Evolutionary conservation across 805 yeast genomes (phyloP), one percentile per base, ranked within the genome.

Genomic region (Barnettozyma vustinii): DNA sequence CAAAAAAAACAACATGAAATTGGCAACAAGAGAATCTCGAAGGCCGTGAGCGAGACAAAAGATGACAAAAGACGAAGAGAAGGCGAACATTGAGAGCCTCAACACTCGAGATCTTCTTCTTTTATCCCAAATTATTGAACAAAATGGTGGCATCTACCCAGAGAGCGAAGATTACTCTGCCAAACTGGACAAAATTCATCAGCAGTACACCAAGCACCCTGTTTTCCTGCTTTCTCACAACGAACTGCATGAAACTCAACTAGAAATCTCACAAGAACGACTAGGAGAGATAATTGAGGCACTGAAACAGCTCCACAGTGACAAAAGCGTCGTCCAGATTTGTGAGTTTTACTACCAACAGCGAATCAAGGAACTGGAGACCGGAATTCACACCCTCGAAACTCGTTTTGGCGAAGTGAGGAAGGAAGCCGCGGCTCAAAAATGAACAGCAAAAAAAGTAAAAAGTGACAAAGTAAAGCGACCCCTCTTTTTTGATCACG

Each of bases 201-300:
- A 42, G 9, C 44, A 46, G 27, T 58, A 44, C 46, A 41, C 47
- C 15, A 46, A 21, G 13, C 63, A 59, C 30, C 57, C 58, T 12
- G 63, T 51, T 3, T 58, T 54, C 37, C 33, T 42, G 19, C 53
- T 60, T 9, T 56, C 64, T 3, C 62, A 59, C 49, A 60, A 60
- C 49, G 51, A 47, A 40, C 48, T 57, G 39, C 25, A 51, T 37
- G 45, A 36, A 0, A 47, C 48, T 7, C 46, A 42, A 20, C 36
- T 56, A 4, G 50, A 47, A 26, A 16, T 58, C 9, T 33, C 56
- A 0, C 43, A 12, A 16, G 37, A 46, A 15, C 48, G 48, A 37
- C 37, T 55, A 19, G 23, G 19, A 13, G 13, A 26, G 12, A 40
- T 55, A 12, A 32, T 53, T 9, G 42, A 45, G 4, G 46, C 21